Evolutionary conservation across 2,329 filamentous ascomycete species (phyloP).

Genomic region (Neoascochyta sp.): DNA sequence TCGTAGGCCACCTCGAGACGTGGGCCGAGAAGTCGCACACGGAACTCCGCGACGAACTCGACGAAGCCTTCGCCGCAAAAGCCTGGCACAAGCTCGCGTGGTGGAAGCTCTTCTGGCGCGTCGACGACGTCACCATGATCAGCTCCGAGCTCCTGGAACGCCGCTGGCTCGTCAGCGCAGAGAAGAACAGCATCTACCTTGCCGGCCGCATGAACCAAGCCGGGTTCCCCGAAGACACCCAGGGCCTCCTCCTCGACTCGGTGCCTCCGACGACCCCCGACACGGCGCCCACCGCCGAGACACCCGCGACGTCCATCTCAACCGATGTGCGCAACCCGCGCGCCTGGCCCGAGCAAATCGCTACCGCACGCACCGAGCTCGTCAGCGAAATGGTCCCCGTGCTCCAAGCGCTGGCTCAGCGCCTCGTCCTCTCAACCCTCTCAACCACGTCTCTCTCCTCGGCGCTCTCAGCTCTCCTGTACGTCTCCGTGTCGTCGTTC

Average conservation of each 20-base stretch:
- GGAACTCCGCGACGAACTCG: conserved; percentile 76
- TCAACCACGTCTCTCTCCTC: conserved; percentile 61
- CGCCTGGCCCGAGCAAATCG: conserved; percentile 73
- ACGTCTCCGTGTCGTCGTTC: conserved; percentile 51
- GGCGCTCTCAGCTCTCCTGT: conserved; percentile 54
- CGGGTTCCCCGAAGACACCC: conserved; percentile 44
- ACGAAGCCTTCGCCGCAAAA: conserved; percentile 69
- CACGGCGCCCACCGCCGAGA: conserved; percentile 16
- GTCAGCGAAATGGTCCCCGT: conserved; percentile 41
- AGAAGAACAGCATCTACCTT: conserved; percentile 78
- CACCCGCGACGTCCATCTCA: conserved; percentile 18
- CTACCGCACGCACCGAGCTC: conserved; percentile 58
- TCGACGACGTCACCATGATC: conserved; percentile 85
- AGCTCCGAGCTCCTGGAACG: conserved; percentile 73
- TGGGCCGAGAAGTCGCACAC: conserved; percentile 81
- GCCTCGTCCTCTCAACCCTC: conserved; percentile 65
- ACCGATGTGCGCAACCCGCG: conserved; percentile 27
- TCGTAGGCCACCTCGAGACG: conserved; percentile 59
- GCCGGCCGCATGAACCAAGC: conserved; percentile 70
- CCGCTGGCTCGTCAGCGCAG: conserved; percentile 72
- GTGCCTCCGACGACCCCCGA: conserved; percentile 15
- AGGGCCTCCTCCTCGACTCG: conserved; percentile 1
- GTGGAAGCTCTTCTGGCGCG: conserved; percentile 95
- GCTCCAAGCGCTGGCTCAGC: conserved; percentile 46
- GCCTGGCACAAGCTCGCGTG: conserved; percentile 79